phyloP scores from a whole-genome alignment of 805 yeast genomes.

The Komagataella kurtzmanii region DNA sequence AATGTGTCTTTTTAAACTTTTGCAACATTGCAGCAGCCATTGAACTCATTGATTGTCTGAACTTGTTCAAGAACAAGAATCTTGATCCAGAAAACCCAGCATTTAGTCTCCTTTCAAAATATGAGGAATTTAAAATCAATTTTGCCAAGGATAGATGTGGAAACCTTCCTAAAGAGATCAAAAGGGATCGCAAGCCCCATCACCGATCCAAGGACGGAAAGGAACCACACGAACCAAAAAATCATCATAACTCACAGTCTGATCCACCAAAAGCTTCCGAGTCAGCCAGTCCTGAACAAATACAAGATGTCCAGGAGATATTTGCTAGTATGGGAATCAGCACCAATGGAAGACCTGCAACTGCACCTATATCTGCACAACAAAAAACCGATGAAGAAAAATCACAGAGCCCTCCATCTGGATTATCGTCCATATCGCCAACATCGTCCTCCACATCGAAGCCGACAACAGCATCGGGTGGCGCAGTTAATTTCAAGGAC shows the following conservation, averaged over 20 bases:
- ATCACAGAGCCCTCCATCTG: not conserved
- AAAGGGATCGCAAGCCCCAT: slow-evolving; percentile 1
- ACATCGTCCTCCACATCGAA: not conserved
- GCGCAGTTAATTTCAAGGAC: not conserved
- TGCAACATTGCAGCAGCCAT: slow-evolving; percentile 52
- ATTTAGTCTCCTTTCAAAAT: slow-evolving; percentile 25
- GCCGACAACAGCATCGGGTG: not conserved
- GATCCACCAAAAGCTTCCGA: not conserved
- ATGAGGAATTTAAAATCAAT: slow-evolving; percentile 40
- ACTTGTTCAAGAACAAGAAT: slow-evolving; percentile 17
- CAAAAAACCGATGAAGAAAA: not conserved
- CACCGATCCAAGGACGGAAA: not conserved
- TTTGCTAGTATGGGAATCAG: slow-evolving; percentile 8
- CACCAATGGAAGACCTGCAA: slow-evolving; percentile 1
- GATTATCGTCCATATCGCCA: not conserved
- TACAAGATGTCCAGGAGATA: slow-evolving; percentile 21
- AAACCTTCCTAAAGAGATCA: slow-evolving; percentile 44
- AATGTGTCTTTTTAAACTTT: slow-evolving; percentile 68
- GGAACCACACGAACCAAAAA: not conserved
- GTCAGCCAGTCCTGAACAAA: slow-evolving; percentile 29
- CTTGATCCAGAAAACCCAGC: slow-evolving; percentile 18
- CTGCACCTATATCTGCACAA: not conserved
- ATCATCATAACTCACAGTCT: not conserved
- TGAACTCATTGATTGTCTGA: slow-evolving; percentile 45
- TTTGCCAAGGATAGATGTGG: slow-evolving; percentile 79